Base-by-base conservation (phyloP, 352 stramenopile genomes). In the Globisporangium alternatum region DNA sequence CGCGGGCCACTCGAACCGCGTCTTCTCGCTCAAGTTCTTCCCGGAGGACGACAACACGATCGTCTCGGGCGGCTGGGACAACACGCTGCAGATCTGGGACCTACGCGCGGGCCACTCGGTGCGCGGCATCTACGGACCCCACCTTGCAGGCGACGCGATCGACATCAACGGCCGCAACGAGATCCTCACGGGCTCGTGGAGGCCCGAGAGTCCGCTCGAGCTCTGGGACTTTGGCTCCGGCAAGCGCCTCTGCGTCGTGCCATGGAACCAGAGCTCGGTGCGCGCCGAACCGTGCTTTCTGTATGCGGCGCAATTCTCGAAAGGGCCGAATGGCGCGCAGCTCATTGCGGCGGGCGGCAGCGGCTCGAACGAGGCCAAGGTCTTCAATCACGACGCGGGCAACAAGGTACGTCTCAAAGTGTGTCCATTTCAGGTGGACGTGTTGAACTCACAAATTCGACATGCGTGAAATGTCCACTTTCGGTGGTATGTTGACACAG, bases 1-100 rank as follows among this genome's bases (percentile, higher is more conserved):
- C 28, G 81, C 85, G 1, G 91, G 91, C 0, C 91, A 98, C 75
- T 97, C 89, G 37, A 97, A 98, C 64, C 86, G 91, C 60, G 87
- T 98, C 2, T 98, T 98, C 64, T 95, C 90, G 13, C 65, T 96
- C 70, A 97, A 97, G 74, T 97, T 96, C 47, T 70, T 78, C 63
- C 88, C 86, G 9, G 64, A 89, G 49, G 84, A 93, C 44, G 81
- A 94, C 61, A 90, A 95, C 77, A 76, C 77, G 52, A 72, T 96
- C 41, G 65, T 98, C 13, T 94, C 87, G 7, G 91, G 91, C 10
- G 90, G 91, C 22, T 98, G 91, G 91, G 91, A 98, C 70, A 97
- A 97, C 81, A 97, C 89, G 43, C 68, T 98, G 2, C 91, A 97
- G 77, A 96, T 98, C 67, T 98, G 91, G 91, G 91, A 98, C 60